These are phyloP conservation scores for Thymus mandschuricus DNA, from an alignment of 257 asterid species.

Conservation along the genomic window DNA sequence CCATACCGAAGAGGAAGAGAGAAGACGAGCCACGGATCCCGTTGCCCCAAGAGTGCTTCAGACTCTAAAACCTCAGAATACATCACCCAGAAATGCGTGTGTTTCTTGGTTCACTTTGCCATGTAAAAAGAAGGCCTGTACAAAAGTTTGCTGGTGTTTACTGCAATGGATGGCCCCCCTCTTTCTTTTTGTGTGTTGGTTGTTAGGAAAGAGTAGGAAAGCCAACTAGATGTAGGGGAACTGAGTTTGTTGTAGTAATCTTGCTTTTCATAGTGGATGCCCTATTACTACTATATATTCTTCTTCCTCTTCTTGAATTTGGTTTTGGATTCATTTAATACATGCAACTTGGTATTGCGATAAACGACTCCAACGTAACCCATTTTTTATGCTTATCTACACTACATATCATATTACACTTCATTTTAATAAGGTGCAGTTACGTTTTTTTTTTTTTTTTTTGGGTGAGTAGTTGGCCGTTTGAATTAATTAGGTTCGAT, in stretches of 20 bases:
- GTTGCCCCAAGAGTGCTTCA: constrained; percentile 43
- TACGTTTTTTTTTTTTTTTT: neutral
- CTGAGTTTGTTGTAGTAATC: constrained; percentile 12
- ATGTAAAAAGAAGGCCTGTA: constrained; percentile 16
- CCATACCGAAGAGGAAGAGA: constrained; percentile 65
- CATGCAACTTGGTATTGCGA: neutral
- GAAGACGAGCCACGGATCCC: constrained; percentile 46
- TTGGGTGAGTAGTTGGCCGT: neutral
- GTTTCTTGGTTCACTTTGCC: constrained; percentile 6
- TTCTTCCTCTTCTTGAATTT: neutral
- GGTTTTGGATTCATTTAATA: constrained; percentile 12
- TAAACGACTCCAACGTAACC: neutral
- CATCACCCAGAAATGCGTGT: neutral
- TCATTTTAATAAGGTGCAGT: neutral
- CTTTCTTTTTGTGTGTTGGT: neutral
- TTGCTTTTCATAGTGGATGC: constrained; percentile 26
- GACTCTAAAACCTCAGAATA: constrained; percentile 29
- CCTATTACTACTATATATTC: constrained; percentile 19
- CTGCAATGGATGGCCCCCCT: neutral
- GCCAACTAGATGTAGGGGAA: constrained; percentile 23
- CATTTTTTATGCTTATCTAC: constrained; percentile 1
- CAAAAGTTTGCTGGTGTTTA: neutral
- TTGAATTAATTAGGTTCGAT: neutral
- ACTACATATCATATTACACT: neutral
- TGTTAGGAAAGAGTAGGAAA: constrained; percentile 10